These are phyloP conservation scores for Backusella luteola DNA, from an alignment of 192 early-diverging fungal species.

Conservation along the genomic window DNA sequence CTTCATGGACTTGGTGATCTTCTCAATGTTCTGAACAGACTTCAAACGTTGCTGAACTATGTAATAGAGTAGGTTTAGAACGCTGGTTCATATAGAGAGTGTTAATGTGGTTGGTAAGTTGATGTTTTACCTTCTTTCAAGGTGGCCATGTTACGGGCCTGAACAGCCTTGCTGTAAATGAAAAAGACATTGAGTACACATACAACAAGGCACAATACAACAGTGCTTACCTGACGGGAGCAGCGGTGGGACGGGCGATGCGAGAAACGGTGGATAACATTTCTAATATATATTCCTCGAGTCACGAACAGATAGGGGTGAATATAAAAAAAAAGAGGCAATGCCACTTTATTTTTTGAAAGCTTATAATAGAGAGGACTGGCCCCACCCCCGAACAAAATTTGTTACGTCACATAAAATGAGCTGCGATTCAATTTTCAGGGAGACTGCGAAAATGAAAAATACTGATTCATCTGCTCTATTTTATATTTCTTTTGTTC, in stretches of 20 bases:
- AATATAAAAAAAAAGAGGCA: not conserved
- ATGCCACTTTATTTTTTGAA: conserved; percentile 4
- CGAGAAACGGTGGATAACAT: conserved; percentile 37
- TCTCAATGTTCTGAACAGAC: conserved; percentile 97
- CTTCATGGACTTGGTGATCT: conserved; percentile 99
- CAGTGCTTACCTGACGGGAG: conserved; percentile 26
- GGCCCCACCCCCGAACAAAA: conserved; percentile 4
- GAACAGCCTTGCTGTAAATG: conserved; percentile 53
- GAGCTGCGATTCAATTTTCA: not conserved
- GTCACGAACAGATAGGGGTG: conserved; percentile 5
- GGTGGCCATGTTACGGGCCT: conserved; percentile 92
- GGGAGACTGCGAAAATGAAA: not conserved
- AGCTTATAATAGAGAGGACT: conserved; percentile 2
- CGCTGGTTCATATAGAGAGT: not conserved
- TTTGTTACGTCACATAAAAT: not conserved
- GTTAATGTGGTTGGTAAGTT: not conserved
- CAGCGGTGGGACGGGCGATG: conserved; percentile 38
- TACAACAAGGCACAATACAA: not conserved
- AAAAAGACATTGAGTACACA: not conserved
- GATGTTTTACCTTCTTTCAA: conserved; percentile 79
- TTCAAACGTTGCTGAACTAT: conserved; percentile 91
- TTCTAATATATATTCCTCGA: conserved; percentile 6
- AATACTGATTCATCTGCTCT: not conserved
- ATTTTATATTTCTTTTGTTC: not conserved
- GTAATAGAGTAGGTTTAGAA: not conserved